Percentiles rank a stretch among this genome's conserved stretches.
These are phyloP conservation scores for Dioszegia hungarica DNA, from an alignment of 768 basidiomycete genomes.

Conservation along the genomic window DNA sequence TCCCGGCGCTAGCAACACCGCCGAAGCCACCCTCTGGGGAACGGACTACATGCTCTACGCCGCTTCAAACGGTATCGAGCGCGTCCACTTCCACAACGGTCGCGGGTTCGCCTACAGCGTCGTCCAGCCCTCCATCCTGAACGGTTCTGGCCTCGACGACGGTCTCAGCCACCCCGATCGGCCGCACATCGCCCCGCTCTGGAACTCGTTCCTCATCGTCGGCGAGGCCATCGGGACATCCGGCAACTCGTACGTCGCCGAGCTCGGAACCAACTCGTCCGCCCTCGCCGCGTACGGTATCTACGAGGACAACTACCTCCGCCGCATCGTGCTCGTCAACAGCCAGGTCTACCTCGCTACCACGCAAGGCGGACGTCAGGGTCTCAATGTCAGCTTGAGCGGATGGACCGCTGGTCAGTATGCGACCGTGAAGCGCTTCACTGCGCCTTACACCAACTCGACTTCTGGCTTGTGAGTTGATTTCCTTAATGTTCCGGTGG, in stretches of 20 bases:
- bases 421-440: slow-evolving; percentile 11
- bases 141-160: slow-evolving; percentile 13
- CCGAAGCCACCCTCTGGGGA: slow-evolving; percentile 27
- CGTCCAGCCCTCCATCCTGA: slow-evolving; percentile 11
- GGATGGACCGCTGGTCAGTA: neutral
- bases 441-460: slow-evolving; percentile 9
- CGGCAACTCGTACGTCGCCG: slow-evolving; percentile 11
- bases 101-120: slow-evolving; percentile 19
- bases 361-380: neutral
- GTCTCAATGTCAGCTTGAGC: neutral
- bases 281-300: slow-evolving; percentile 15
- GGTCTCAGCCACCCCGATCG: slow-evolving; percentile 3
- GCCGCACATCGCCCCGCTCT: slow-evolving; percentile 23
- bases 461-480: slow-evolving; percentile 7
- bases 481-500: neutral
- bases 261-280: slow-evolving; percentile 7
- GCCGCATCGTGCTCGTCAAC: slow-evolving; percentile 16
- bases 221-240: slow-evolving; percentile 22
- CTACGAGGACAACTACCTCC: slow-evolving; percentile 8
- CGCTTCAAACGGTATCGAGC: slow-evolving; percentile 18
- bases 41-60: slow-evolving; percentile 19
- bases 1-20: slow-evolving; percentile 15
- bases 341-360: neutral
- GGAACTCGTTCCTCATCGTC: slow-evolving; percentile 19
- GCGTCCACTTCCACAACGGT: slow-evolving; percentile 24